Conservation (phyloP, 108 stramenopile species). For the Seminavis robusta region DNA sequence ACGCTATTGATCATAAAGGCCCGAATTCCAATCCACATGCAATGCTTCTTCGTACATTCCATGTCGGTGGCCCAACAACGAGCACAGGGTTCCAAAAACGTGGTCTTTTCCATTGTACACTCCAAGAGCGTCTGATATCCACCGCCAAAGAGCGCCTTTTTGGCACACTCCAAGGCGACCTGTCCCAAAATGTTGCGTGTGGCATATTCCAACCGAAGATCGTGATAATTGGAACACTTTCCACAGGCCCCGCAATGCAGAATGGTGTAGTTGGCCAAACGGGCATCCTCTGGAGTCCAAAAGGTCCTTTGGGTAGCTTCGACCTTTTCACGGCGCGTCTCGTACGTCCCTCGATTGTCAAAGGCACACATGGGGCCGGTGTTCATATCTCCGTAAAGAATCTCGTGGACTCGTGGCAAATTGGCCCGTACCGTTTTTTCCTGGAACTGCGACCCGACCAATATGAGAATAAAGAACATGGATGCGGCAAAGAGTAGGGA, state of each 20-base stretch:
- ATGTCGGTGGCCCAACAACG: slow-evolving; percentile 16
- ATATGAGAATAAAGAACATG: no score
- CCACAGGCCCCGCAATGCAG: slow-evolving; percentile 19
- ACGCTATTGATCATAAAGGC: no score
- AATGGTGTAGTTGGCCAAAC: neutral
- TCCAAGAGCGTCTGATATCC: neutral
- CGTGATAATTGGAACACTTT: slow-evolving; percentile 12
- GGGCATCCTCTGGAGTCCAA: no score
- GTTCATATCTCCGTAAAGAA: slow-evolving; percentile 7
- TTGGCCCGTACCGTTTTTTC: no score
- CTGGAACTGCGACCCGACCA: no score
- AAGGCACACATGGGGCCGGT: no score
- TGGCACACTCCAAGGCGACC: slow-evolving; percentile 20
- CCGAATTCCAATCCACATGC: slow-evolving; percentile 15
- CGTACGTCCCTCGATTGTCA: no score
- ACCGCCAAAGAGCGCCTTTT: neutral
- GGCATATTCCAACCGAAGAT: slow-evolving; percentile 8
- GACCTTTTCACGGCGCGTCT: no score
- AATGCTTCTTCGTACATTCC: slow-evolving; percentile 16
- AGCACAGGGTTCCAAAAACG: slow-evolving; percentile 7
- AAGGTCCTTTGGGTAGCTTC: no score
- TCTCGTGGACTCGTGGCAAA: slow-evolving; percentile 3
- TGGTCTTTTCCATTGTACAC: slow-evolving; percentile 7
- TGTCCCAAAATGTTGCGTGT: slow-evolving; percentile 13
- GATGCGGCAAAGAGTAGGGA: no score